Conservation (phyloP, 2,329 filamentous ascomycete species). For the Ceratocystis eucalypticola region DNA sequence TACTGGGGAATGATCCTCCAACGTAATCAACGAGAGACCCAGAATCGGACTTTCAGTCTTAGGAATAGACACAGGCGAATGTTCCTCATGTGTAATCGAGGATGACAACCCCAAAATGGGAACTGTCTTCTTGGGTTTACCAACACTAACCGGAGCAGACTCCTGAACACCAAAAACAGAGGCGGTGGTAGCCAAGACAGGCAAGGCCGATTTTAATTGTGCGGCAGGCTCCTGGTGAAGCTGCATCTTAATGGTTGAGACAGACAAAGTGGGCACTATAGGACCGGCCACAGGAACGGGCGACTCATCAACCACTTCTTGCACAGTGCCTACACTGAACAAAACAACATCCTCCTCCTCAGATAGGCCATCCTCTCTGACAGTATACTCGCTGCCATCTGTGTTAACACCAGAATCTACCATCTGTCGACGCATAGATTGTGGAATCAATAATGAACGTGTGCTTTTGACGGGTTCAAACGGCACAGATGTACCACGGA, state of each 20-base stretch:
- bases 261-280: slow-evolving; percentile 4
- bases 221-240: slow-evolving; percentile 19
- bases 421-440: slow-evolving; percentile 32
- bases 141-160: slow-evolving; percentile 25
- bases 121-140: slow-evolving; percentile 21
- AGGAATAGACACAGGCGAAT: slow-evolving; percentile 24
- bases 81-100: not conserved
- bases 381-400: slow-evolving; percentile 32
- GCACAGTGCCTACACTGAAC: slow-evolving; percentile 6
- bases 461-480: slow-evolving; percentile 21
- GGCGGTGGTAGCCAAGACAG: slow-evolving; percentile 24
- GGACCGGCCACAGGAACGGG: slow-evolving; percentile 8
- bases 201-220: slow-evolving; percentile 24
- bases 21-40: slow-evolving; percentile 23
- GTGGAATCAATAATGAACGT: slow-evolving; percentile 10
- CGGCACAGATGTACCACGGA: slow-evolving; percentile 30
- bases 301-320: slow-evolving; percentile 12
- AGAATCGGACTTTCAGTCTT: slow-evolving; percentile 23
- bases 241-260: not conserved
- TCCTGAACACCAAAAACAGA: slow-evolving; percentile 25
- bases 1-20: slow-evolving; percentile 19
- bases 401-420: slow-evolving; percentile 49
- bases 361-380: slow-evolving; percentile 21
- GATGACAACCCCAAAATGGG: slow-evolving; percentile 21
- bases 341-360: slow-evolving; percentile 24